Conservation (phyloP, 1,284 basidiomycete genomes). For the Ceratobasidium sp. region DNA sequence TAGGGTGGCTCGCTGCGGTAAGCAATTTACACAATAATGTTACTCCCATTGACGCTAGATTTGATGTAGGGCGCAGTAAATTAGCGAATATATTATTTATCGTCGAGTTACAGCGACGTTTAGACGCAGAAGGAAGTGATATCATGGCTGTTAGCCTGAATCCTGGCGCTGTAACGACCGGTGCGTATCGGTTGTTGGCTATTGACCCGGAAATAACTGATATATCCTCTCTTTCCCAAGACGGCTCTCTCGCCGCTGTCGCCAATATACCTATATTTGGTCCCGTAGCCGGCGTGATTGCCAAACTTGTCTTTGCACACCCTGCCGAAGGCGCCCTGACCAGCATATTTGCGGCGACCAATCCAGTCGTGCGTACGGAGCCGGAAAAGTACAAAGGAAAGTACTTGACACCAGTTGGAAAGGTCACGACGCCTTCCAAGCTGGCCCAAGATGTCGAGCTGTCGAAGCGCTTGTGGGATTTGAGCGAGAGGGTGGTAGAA, state of each 20-base stretch:
- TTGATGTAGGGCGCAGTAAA: background rate
- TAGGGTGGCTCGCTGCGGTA: background rate
- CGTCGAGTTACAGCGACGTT: background rate
- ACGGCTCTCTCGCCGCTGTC: background rate
- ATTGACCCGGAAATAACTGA: background rate
- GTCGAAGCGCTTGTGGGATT: background rate
- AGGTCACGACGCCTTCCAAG: background rate
- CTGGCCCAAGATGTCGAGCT: background rate
- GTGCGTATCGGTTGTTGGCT: background rate
- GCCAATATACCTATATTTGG: background rate
- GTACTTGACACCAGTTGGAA: conserved; percentile 18
- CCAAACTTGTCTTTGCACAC: background rate
- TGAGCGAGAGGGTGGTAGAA: background rate
- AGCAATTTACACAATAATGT: background rate
- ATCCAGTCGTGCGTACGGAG: conserved; percentile 8
- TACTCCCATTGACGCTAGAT: too few relatives aligned
- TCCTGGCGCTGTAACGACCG: background rate
- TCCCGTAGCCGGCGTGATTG: background rate
- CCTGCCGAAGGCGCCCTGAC: conserved; percentile 7
- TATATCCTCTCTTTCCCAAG: background rate
- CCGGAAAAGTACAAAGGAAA: conserved; percentile 13
- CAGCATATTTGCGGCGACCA: conserved; percentile 25
- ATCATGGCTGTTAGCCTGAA: background rate
- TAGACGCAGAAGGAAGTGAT: background rate
- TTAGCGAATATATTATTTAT: background rate